Base-by-base conservation (phyloP, 371 early-diverging fungal genomes). In the Apophysomyces trapeziformis region DNA sequence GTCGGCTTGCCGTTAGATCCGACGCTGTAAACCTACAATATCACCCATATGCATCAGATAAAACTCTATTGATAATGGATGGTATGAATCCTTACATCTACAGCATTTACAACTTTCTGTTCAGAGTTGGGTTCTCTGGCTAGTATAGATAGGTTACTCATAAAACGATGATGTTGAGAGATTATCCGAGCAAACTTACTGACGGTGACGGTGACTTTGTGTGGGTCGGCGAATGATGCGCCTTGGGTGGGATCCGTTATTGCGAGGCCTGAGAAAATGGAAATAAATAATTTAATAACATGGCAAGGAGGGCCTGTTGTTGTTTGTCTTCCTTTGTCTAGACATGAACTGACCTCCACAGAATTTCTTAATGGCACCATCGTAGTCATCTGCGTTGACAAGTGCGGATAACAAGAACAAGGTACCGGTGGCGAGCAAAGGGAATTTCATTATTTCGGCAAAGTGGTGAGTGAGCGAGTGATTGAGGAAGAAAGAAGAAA, bases 211-310 rank as follows among this genome's bases (percentile, higher is more conserved):
- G 46, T 38, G 43, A 71, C 65, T 60, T 68, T 44, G 7, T 57
- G 64, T 32, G 68, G 68, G 26, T 71, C 58, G 66, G 66, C 54
- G 43, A 68, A 68, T n/a, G 45, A 38, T 54, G 68, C 65, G 21
- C 64, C 57, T 46, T 68, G 38, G 38, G 68, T 65, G 38, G 72
- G 72, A n/a, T 44, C 60, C 14, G 72, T 62, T n/a, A 71, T 43
- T 14, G 32, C 44, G 38, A 71, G 50, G 58, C 65, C 69, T 69
- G 32, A 14, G 8, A 36, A 26, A 4, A 14, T 21, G 41, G 35
- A 11, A 7, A 47, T 32, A 9, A 18, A n/a, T 13, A 39, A 3
- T 9, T 13, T 12, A 43, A 14, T 38, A 21, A 21, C 21, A 50
- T 18, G 21, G 1, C 11, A n/a, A 47, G 18, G 13, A 47, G 16